A percentile compares a stretch with the other conserved stretches of the same genome.
Evolutionary conservation across 306 rosid species (phyloP).

Genomic region (Medicago ruthenica): DNA sequence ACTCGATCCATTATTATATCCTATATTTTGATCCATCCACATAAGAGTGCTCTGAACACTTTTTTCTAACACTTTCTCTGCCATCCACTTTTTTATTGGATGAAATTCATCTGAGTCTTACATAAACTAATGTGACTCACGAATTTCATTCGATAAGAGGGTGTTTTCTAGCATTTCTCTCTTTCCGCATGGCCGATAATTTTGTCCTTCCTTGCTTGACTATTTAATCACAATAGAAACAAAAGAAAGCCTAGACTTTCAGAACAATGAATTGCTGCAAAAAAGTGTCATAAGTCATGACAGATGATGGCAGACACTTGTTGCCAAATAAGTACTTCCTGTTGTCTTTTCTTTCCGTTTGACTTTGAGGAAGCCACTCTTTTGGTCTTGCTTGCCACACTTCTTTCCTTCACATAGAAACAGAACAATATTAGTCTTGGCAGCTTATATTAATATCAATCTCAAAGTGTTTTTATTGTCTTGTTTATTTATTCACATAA

Average conservation of each 20-base stretch:
- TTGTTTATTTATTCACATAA: not conserved
- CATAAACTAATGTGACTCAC: too few relatives aligned
- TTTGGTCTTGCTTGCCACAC: not conserved
- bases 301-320: constrained; percentile 31
- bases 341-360: constrained; percentile 41
- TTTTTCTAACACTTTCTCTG: too few relatives aligned
- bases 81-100: too few relatives aligned
- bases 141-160: too few relatives aligned
- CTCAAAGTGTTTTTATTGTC: not conserved
- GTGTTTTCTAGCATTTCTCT: too few relatives aligned
- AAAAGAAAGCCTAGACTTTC: constrained; percentile 27
- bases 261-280: constrained; percentile 47
- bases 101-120: too few relatives aligned
- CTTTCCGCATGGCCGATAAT: not conserved
- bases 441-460: not conserved
- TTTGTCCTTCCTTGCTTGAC: constrained; percentile 1
- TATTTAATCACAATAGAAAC: constrained; percentile 24
- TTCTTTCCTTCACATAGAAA: not conserved
- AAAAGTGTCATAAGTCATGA: constrained; percentile 33
- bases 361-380: not conserved
- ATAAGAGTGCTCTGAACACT: too few relatives aligned
- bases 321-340: constrained; percentile 25
- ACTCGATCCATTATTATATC: not conserved
- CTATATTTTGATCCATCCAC: not conserved
- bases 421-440: not conserved